A percentile compares a stretch with the other conserved stretches of the same genome.
phyloP scores from a whole-genome alignment of 306 rosid species.

The Ormosia emarginata region DNA sequence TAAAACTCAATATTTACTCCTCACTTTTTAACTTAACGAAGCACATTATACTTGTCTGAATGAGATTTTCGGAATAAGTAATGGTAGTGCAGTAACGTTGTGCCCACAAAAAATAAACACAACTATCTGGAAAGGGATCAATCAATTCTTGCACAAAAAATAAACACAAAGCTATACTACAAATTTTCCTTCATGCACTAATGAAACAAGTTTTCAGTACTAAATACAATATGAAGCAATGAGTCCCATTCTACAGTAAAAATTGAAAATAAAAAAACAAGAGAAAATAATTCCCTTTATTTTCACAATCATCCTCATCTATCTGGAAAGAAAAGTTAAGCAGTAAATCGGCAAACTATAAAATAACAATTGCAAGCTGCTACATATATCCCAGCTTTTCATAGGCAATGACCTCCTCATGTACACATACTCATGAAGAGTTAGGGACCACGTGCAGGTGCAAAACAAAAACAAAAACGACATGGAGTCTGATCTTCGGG shows the following conservation, averaged over 20 bases:
- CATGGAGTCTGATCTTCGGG: conserved; percentile 55
- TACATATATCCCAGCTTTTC: not conserved
- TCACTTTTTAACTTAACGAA: too few species aligned
- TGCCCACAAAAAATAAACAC: too few species aligned
- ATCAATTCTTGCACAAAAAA: too few species aligned
- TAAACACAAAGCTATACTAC: not conserved
- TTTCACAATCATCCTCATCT: not conserved
- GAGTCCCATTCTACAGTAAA: too few species aligned
- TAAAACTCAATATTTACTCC: too few species aligned
- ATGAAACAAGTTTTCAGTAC: not conserved
- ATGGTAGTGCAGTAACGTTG: too few species aligned
- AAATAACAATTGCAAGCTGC: not conserved
- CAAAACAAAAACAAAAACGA: conserved; percentile 75
- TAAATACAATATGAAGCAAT: not conserved
- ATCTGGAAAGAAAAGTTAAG: not conserved
- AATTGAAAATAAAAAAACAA: not conserved
- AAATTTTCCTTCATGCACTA: not conserved
- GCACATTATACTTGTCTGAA: too few species aligned
- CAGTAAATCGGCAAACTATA: not conserved
- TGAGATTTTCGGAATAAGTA: too few species aligned
- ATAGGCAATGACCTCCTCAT: not conserved
- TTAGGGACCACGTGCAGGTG: conserved; percentile 61
- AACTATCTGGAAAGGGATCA: too few species aligned
- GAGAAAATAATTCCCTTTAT: not conserved
- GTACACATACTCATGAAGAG: not conserved